Evolutionary conservation across 768 basidiomycete genomes (phyloP).

Genomic region (Lanmaoa pseudosensibilis): DNA sequence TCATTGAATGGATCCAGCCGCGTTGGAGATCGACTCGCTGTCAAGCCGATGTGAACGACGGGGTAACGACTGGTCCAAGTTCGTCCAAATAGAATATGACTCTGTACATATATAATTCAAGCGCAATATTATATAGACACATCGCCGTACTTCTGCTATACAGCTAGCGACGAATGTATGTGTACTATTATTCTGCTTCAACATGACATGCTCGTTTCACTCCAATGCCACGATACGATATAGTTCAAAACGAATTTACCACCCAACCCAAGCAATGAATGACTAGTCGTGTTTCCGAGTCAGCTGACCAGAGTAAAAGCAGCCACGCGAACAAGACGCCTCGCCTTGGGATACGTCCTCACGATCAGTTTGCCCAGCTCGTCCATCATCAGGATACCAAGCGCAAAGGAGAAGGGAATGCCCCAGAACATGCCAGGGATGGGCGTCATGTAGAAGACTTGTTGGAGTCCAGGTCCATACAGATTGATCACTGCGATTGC

Average conservation of each 20-base stretch:
- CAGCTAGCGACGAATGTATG: background rate
- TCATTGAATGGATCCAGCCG: too few species aligned
- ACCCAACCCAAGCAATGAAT: slow-evolving; percentile 27
- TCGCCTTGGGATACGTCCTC: slow-evolving; percentile 44
- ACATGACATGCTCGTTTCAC: background rate
- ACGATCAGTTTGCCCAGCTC: slow-evolving; percentile 47
- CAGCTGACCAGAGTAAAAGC: background rate
- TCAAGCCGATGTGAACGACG: too few species aligned
- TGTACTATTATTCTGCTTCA: too few species aligned
- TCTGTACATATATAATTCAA: too few species aligned
- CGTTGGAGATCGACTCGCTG: too few species aligned
- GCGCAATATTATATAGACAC: too few species aligned
- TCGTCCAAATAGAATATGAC: too few species aligned
- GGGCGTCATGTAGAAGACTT: slow-evolving; percentile 34
- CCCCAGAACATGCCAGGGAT: slow-evolving; percentile 48
- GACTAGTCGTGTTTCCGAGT: slow-evolving; percentile 12
- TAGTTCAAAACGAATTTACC: background rate
- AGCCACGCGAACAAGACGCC: background rate
- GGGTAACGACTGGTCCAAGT: too few species aligned
- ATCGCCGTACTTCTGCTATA: too few species aligned
- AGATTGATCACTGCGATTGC: slow-evolving; percentile 36
- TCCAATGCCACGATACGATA: background rate
- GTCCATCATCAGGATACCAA: slow-evolving; percentile 45
- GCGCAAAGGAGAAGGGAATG: slow-evolving; percentile 41
- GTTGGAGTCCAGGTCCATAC: slow-evolving; percentile 35